A percentile compares a stretch with the other conserved stretches of the same genome.
Evolutionary conservation across 306 rosid species (phyloP).

Genomic region (Rubus idaeus): DNA sequence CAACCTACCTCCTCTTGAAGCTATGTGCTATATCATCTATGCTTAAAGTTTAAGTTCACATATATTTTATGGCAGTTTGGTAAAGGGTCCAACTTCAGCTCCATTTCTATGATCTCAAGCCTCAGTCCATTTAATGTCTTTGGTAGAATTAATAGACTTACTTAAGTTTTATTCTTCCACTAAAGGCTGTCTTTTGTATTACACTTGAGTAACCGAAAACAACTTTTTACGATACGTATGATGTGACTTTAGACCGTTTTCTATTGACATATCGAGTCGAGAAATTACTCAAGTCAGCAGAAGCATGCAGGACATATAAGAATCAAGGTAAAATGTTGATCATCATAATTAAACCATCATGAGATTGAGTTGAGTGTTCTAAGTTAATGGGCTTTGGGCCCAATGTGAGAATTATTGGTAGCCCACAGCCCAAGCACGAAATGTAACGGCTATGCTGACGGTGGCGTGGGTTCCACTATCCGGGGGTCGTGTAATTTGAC

Average conservation of each 20-base stretch:
- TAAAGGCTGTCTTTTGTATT: background rate
- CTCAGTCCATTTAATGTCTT: background rate
- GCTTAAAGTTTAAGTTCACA: conserved; percentile 17
- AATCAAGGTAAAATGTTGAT: background rate
- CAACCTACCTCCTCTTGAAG: conserved; percentile 28
- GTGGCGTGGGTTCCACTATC: conserved; percentile 13
- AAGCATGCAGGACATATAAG: background rate
- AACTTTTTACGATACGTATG: background rate
- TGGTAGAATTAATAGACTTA: background rate
- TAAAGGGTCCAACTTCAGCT: conserved; percentile 4
- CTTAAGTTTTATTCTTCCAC: background rate
- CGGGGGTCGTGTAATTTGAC: background rate
- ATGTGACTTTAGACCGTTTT: background rate
- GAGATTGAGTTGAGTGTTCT: too few relatives aligned
- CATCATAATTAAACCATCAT: background rate
- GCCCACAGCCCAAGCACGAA: background rate
- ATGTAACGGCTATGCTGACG: conserved; percentile 5
- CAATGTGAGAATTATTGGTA: background rate
- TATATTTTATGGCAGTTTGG: background rate
- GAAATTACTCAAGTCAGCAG: background rate
- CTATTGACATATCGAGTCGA: background rate
- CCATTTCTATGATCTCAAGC: background rate
- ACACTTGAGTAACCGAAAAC: background rate
- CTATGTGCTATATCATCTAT: background rate
- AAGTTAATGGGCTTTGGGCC: background rate